Percentiles rank a stretch among this genome's conserved stretches.
Evolutionary conservation across 208 protist species (phyloP).

Genomic region (Trypanosoma cruzi): DNA sequence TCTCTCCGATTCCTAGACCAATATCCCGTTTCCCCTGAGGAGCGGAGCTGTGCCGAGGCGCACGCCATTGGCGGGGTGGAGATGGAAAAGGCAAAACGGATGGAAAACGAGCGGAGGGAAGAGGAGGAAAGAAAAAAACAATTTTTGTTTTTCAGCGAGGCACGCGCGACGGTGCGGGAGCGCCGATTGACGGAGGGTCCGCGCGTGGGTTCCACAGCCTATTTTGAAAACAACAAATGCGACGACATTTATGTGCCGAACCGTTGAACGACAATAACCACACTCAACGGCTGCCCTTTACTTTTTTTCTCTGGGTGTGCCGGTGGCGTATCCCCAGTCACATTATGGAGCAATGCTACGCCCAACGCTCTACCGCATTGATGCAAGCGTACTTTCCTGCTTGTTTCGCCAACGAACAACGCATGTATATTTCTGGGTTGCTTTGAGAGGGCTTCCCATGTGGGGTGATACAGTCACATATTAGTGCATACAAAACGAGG

Average conservation of each 20-base stretch:
- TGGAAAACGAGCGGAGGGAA: conserved; percentile 31
- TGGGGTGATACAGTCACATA: neutral
- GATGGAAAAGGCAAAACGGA: conserved; percentile 41
- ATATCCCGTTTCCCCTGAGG: conserved; percentile 64
- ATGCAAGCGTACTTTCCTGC: neutral
- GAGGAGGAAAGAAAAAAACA: conserved; percentile 33
- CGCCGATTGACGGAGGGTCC: conserved; percentile 5
- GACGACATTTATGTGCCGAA: conserved; percentile 16
- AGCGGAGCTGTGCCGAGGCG: conserved; percentile 71
- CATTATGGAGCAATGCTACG: neutral
- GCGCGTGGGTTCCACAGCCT: conserved; percentile 6
- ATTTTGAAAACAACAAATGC: conserved; percentile 22
- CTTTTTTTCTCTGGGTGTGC: neutral
- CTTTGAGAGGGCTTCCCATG: neutral
- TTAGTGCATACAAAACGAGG: neutral
- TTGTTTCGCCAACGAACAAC: neutral
- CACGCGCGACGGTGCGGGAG: conserved; percentile 15
- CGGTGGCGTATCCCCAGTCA: neutral
- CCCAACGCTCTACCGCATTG: neutral
- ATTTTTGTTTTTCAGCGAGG: conserved; percentile 42
- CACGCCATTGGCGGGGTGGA: conserved; percentile 50
- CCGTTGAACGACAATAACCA: neutral
- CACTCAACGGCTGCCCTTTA: neutral
- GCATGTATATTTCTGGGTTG: neutral
- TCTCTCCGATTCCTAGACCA: conserved; percentile 76